These are phyloP conservation scores for Amphicarpaea edgeworthii DNA, from an alignment of 306 rosid genomes.

Conservation along the genomic window DNA sequence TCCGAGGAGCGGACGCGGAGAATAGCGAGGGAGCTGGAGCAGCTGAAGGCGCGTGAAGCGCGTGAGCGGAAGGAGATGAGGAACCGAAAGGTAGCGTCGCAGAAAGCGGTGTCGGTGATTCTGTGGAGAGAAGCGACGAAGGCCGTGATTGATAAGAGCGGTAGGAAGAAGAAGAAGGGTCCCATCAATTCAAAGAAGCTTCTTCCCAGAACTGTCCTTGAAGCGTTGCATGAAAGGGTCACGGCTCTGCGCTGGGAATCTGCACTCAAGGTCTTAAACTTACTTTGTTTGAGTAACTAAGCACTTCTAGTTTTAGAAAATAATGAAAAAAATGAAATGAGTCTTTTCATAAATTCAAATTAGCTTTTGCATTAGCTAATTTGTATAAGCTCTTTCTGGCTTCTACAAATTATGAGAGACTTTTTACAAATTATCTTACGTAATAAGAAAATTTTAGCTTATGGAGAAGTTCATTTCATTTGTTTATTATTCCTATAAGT, in stretches of 20 bases:
- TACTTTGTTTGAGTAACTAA: too few relatives aligned
- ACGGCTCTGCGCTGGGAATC: constrained; percentile 90
- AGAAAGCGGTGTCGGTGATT: constrained; percentile 84
- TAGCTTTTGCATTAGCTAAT: too few relatives aligned
- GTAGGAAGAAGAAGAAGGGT: constrained; percentile 69
- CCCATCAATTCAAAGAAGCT: constrained; percentile 78
- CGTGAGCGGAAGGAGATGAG: constrained; percentile 78
- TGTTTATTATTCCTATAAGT: too few relatives aligned
- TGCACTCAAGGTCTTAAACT: constrained; percentile 89
- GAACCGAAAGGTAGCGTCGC: constrained; percentile 75
- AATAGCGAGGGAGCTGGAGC: constrained; percentile 53
- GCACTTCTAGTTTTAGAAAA: too few relatives aligned
- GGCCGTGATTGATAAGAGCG: constrained; percentile 74
- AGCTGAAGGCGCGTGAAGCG: constrained; percentile 59
- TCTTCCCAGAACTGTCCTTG: constrained; percentile 84
- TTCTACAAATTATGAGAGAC: too few relatives aligned
- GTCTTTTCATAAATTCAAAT: too few relatives aligned
- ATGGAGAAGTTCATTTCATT: too few relatives aligned
- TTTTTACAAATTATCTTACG: too few relatives aligned
- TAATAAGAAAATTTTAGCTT: too few relatives aligned
- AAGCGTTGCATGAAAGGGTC: constrained; percentile 86
- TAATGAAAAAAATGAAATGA: too few relatives aligned
- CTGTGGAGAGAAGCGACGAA: constrained; percentile 89
- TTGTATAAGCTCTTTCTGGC: too few relatives aligned
- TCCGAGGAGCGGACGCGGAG: constrained; percentile 48